phyloP scores from a whole-genome alignment of 2,329 filamentous ascomycete species.

The Mariannaea sp. region DNA sequence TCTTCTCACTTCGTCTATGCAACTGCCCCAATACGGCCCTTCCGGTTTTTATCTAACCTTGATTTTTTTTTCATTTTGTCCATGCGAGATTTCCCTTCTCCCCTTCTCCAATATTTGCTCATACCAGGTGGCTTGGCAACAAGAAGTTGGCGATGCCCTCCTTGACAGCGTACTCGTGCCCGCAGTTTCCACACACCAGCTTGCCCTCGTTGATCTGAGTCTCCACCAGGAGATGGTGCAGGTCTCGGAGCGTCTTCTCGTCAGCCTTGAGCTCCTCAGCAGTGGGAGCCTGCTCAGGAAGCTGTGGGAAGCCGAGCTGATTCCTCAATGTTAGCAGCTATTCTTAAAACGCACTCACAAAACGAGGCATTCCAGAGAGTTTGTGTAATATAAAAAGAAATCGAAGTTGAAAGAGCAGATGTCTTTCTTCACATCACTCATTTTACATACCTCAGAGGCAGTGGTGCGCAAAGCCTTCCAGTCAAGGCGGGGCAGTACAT shows the following conservation, averaged over 20 bases:
- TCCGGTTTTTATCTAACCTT: neutral
- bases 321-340: neutral
- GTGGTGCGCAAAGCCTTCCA: constrained; percentile 81
- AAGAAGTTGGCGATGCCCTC: constrained; percentile 98
- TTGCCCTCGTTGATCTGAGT: constrained; percentile 89
- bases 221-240: constrained; percentile 84
- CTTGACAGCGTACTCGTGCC: constrained; percentile 91
- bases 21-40: neutral
- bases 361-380: constrained; percentile 13
- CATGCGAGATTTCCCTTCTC: neutral
- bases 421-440: neutral
- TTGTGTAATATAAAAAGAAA: constrained; percentile 1
- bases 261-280: constrained; percentile 66
- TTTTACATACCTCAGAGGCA: constrained; percentile 69
- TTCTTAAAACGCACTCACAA: neutral
- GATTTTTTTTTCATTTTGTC: neutral
- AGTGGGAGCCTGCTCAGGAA: constrained; percentile 68
- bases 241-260: constrained; percentile 72
- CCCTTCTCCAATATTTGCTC: constrained; percentile 9
- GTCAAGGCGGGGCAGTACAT: constrained; percentile 85
- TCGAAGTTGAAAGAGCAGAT: neutral
- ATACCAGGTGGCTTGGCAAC: constrained; percentile 87
- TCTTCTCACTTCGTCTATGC: neutral
- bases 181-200: constrained; percentile 87
- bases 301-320: constrained; percentile 79